phyloP scores from a whole-genome alignment of 768 basidiomycete genomes.

The Rhizopogon vinicolor region DNA sequence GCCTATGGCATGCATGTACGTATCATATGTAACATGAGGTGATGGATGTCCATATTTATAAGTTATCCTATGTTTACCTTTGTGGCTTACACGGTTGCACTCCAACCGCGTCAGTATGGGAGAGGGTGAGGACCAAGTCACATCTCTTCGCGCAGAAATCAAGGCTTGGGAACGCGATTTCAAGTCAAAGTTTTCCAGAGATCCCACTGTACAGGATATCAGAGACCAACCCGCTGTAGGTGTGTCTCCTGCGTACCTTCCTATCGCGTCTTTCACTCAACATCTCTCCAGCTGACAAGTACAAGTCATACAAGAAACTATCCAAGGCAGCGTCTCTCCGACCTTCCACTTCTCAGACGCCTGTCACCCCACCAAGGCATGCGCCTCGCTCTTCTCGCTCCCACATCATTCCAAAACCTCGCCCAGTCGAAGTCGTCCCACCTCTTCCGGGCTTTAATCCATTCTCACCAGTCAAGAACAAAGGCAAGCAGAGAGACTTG shows the following conservation, averaged over 20 bases:
- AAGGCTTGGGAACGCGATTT: constrained; percentile 78
- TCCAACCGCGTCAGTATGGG: constrained; percentile 10
- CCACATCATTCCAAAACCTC: constrained; percentile 41
- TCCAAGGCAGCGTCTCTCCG: constrained; percentile 44
- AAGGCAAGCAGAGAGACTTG: constrained; percentile 36
- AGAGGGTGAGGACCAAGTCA: constrained; percentile 8
- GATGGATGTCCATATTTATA: too few species aligned
- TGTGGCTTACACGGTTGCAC: background rate
- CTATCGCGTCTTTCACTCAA: constrained; percentile 8
- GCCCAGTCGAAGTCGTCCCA: constrained; percentile 44
- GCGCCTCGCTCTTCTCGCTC: constrained; percentile 21
- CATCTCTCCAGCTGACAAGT: constrained; percentile 58
- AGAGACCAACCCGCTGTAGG: constrained; percentile 57
- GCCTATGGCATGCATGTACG: background rate
- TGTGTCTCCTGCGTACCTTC: constrained; percentile 29
- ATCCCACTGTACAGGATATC: constrained; percentile 70
- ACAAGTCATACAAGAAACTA: constrained; percentile 77
- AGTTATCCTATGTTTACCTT: background rate
- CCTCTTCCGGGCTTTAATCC: constrained; percentile 64
- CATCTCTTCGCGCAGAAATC: constrained; percentile 57
- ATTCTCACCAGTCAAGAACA: constrained; percentile 75
- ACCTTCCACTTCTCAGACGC: constrained; percentile 11
- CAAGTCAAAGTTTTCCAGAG: constrained; percentile 46
- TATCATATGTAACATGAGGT: background rate
- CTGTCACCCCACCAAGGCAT: constrained; percentile 29